phyloP scores from a whole-genome alignment of 2,329 filamentous ascomycete genomes.

The Ophiostoma montium region DNA sequence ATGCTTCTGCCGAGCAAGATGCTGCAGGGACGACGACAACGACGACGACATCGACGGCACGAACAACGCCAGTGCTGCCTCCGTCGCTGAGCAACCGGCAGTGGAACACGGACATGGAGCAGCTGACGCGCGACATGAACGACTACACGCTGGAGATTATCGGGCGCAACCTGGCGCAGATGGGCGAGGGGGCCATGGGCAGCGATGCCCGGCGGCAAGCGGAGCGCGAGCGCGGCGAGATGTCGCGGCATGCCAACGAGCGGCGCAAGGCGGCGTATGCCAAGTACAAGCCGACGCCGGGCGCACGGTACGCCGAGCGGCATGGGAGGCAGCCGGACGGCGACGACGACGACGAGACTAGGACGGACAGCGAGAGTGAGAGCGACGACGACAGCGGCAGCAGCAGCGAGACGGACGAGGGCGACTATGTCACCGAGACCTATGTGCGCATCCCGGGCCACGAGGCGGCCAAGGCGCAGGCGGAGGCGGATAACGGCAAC shows the following conservation, averaged over 20 bases:
- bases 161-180: conserved; percentile 33
- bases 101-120: conserved; percentile 31
- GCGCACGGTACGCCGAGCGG: conserved; percentile 12
- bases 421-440: conserved; percentile 50
- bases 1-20: neutral
- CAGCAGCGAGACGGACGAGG: conserved; percentile 31
- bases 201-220: neutral
- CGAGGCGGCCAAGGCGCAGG: conserved; percentile 24
- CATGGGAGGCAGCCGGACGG: conserved; percentile 3
- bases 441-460: conserved; percentile 45
- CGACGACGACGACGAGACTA: conserved; percentile 21
- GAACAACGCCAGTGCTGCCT: conserved; percentile 15
- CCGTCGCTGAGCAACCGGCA: conserved; percentile 16
- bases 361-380: conserved; percentile 21
- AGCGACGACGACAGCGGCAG: conserved; percentile 19
- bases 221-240: conserved; percentile 1
- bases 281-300: conserved; percentile 11
- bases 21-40: neutral
- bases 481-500: conserved; percentile 17
- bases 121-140: conserved; percentile 41
- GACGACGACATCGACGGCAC: neutral
- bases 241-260: conserved; percentile 7
- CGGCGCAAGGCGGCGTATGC: conserved; percentile 9
- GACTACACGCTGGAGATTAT: conserved; percentile 46
- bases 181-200: conserved; percentile 22